Conservation (phyloP, 805 yeast species). For the Starmerella sp. region DNA sequence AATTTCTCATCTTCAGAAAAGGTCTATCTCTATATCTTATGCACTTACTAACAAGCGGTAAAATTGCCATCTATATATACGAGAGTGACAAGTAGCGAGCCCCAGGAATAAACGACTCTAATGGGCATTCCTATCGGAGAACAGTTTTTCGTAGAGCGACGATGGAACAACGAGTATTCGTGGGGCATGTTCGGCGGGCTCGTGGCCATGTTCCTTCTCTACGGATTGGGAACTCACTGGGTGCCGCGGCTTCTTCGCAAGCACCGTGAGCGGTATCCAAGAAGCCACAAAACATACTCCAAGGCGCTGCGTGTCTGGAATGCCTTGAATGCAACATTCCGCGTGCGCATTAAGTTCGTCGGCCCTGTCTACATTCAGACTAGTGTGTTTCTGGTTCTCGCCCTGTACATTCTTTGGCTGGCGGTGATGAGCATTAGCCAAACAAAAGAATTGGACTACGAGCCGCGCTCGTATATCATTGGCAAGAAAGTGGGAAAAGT, state of each 20-base stretch:
- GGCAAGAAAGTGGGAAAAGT: not conserved
- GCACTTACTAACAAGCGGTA: not conserved
- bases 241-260: not conserved
- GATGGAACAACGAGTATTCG: not conserved
- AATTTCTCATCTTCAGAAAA: too few relatives aligned
- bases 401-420: not conserved
- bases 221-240: not conserved
- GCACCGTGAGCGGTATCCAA: too few relatives aligned
- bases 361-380: conserved; percentile 1
- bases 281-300: not conserved
- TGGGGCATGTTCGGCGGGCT: conserved; percentile 3
- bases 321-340: not conserved
- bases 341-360: not conserved
- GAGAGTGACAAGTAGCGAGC: not conserved
- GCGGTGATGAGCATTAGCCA: not conserved
- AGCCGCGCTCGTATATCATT: not conserved
- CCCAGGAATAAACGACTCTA: too few relatives aligned
- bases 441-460: not conserved
- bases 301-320: not conserved
- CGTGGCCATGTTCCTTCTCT: not conserved
- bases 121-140: not conserved
- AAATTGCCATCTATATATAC: not conserved
- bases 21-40: not conserved
- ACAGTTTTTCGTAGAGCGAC: conserved; percentile 1
- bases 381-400: not conserved